Conservation (phyloP, 345 rosid genomes). For the Sisymbrium irio region DNA sequence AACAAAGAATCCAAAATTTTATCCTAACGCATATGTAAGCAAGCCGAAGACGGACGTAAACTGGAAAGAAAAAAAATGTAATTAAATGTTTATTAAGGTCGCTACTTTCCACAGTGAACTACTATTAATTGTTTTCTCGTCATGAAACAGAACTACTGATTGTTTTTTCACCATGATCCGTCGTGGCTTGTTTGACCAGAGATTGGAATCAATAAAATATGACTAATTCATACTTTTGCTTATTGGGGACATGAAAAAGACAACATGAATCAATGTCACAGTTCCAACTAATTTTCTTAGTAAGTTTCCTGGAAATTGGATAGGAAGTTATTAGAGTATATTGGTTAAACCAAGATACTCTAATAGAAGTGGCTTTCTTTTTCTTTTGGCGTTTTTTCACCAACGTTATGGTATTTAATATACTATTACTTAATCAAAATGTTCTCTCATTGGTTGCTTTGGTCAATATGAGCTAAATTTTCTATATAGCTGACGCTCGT, state of each 20-base stretch:
- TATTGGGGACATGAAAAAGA: neutral
- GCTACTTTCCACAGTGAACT: no score
- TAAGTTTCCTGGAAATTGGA: conserved; percentile 16
- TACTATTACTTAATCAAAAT: neutral
- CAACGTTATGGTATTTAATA: neutral
- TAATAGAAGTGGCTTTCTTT: conserved; percentile 12
- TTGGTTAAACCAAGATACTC: no score
- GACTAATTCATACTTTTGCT: neutral
- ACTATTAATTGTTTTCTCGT: no score
- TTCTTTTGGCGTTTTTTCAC: neutral
- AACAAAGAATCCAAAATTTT: no score
- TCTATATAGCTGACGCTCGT: neutral
- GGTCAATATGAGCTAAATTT: neutral
- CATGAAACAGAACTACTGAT: neutral
- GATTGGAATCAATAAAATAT: neutral
- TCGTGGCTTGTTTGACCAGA: conserved; percentile 14
- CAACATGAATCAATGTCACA: neutral
- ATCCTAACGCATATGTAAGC: no score
- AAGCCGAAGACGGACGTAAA: no score
- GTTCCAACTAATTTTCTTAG: conserved; percentile 16
- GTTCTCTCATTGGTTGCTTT: conserved; percentile 15
- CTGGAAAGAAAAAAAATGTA: no score
- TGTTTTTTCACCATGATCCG: neutral
- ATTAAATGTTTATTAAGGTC: no score
- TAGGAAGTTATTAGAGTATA: no score